Evolutionary conservation across 345 rosid species (phyloP).

Genomic region (Gossypium stocksii): DNA sequence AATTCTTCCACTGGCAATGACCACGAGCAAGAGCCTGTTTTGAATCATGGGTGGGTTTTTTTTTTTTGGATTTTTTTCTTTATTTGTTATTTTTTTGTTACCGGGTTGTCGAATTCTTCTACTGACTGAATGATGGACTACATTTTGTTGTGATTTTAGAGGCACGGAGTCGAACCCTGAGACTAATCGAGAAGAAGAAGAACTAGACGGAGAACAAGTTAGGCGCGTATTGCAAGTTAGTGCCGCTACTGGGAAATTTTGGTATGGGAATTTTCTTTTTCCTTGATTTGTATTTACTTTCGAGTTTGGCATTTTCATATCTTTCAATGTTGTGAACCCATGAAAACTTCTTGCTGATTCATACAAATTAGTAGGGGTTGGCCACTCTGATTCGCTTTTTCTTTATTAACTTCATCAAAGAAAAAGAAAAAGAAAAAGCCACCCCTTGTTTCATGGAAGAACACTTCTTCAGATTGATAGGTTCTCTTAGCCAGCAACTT

Average conservation of each 20-base stretch:
- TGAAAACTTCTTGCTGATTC: background rate
- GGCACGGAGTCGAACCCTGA: background rate
- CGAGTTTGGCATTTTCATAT: background rate
- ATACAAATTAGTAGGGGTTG: background rate
- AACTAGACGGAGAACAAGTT: slow-evolving; percentile 6
- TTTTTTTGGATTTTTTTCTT: background rate
- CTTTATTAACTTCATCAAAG: background rate
- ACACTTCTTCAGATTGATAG: background rate
- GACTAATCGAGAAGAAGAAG: slow-evolving; percentile 1
- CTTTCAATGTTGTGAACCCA: background rate
- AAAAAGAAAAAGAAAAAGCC: background rate
- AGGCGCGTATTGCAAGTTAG: slow-evolving; percentile 7
- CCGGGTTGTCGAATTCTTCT: background rate
- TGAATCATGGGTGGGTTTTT: background rate
- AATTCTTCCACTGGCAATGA: background rate
- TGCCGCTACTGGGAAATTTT: slow-evolving; percentile 12
- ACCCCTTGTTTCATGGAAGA: background rate
- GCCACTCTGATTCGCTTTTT: background rate
- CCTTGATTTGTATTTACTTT: background rate
- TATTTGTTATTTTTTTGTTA: background rate
- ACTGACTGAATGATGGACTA: background rate
- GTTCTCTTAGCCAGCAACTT: background rate
- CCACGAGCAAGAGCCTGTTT: background rate
- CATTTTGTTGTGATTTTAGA: slow-evolving; percentile 9
- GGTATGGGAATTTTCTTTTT: background rate